Evolutionary conservation across 495 filamentous ascomycete species (phyloP), one percentile per base, ranked within the genome.

Genomic region (Choiromyces venosus): DNA sequence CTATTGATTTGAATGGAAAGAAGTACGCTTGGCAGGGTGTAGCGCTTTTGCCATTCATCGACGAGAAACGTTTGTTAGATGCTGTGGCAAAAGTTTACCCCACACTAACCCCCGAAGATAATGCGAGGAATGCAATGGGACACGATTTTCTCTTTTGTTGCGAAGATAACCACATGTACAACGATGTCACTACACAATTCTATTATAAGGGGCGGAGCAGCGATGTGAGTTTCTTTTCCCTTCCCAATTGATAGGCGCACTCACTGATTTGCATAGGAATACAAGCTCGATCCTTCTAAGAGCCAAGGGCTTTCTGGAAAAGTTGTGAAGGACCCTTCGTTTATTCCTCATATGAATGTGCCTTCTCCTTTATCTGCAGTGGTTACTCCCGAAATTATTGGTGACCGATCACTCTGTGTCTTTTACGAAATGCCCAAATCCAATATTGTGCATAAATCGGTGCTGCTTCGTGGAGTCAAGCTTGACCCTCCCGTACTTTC

Each of bases 21-120:
- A 99, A 98, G 81, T 96, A 96, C 83, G 92, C 93, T 2, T 99
- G 95, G 95, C 94, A 99, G 80, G 95, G 95, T 75, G 93, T 98
- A 61, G 92, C 92, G 35, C 84, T 98, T 38, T 87, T 99, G 29
- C 95, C 95, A 0, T 99, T 97, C 83, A 98, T 99, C 77, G 93
- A 99, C 81, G 95, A 95, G 83, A 90, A 90, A 69, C 88, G 94
- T 40, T 84, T 99, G 29, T 86, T 98, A 33, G 85, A 87, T 35
- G 95, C 96, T 8, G 94, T 97, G 88, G 84, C 88, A 25, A 91
- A 89, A 77, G 92, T 91, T 76, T 94, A 95, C 75, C 92, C 90
- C 68, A 83, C 92, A 10, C 85, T 99, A 14, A 90, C 87, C 39
- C 84, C 88, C 10, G 94, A 96, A 61, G 96, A 98, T 80, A 84